Conservation (phyloP, 768 basidiomycete genomes). For the Suillus alpinus region DNA sequence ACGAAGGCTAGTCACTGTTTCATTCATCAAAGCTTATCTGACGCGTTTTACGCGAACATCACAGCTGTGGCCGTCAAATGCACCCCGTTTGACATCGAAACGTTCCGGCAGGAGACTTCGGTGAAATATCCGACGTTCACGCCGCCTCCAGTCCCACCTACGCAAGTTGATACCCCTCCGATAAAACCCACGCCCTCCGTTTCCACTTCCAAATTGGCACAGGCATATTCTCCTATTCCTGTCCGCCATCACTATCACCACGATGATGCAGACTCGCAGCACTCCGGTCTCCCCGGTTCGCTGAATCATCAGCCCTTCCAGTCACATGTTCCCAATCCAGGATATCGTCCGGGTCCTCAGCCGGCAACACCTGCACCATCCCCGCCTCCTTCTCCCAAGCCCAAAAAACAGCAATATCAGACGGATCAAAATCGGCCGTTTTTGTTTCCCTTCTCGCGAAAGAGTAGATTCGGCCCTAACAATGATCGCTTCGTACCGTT, state of each 20-base stretch:
- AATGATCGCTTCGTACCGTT: conserved; percentile 81
- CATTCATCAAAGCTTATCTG: conserved; percentile 9
- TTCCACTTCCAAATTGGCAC: conserved; percentile 68
- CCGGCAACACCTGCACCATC: conserved; percentile 90
- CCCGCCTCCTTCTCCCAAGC: conserved; percentile 80
- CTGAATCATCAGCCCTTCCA: conserved; percentile 34
- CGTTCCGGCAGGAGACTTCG: conserved; percentile 86
- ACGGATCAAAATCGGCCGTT: conserved; percentile 95
- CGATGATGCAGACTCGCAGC: conserved; percentile 58
- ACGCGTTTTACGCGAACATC: not conserved
- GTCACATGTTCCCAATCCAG: conserved; percentile 27
- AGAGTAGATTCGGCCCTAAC: conserved; percentile 43
- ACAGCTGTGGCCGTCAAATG: conserved; percentile 76
- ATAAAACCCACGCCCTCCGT: conserved; percentile 32
- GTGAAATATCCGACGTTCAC: conserved; percentile 96
- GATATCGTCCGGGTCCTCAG: conserved; percentile 47
- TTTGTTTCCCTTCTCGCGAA: conserved; percentile 90
- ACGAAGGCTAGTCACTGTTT: conserved; percentile 37
- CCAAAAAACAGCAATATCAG: conserved; percentile 98
- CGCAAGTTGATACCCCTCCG: conserved; percentile 25
- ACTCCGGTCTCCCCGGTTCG: conserved; percentile 38
- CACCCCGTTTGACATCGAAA: conserved; percentile 85
- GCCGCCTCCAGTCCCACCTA: conserved; percentile 45
- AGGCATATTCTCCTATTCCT: conserved; percentile 91
- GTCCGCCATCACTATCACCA: conserved; percentile 94